Evolutionary conservation across 2,329 filamentous ascomycete genomes (phyloP), one percentile per base, ranked within the genome.

Genomic region (Sclerotinia trifoliorum): DNA sequence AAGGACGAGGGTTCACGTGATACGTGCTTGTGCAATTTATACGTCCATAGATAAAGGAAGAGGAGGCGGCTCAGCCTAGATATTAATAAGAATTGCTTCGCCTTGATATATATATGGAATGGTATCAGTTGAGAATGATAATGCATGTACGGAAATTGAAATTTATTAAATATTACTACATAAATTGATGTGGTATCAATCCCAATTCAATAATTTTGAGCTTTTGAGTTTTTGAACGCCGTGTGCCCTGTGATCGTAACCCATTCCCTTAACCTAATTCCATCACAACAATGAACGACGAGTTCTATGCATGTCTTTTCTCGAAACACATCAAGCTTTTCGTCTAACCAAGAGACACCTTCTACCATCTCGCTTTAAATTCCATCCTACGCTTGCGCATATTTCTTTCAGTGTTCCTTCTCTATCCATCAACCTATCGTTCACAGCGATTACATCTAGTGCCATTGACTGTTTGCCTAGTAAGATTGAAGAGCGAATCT

Each of bases 401-500:
- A 69, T 54, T 17, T 58, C 61, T 46, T 54, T 54, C 13, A 69
- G 15, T 17, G 65, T 67, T 26, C 66, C 66, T n/a, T 55, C 49
- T 48, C 66, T 29, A 29, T 65, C 60, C 56, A 70, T 65, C 5
- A 66, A 44, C 21, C 46, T 51, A 51, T 70, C 69, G n/a, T 51
- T 46, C 42, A 71, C 35, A 61, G 68, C 70, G 51, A 74, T 67
- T 0, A 69, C 51, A 55, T 69, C 51, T 51, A 74, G 52, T 5
- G 66, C 62, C 21, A 24, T 46, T 17, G 71, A 69, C 13, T 74
- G 69, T 17, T 42, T 32, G 13, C 70, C 70, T 21, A 72, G 48
- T n/a, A 74, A 39, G 2, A 71, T 60, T 10, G 70, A 71, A 24
- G 63, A 65, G 24, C 65, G 51, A 5, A 74, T 67, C 32, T 68